phyloP scores from a whole-genome alignment of 148 eudicot genomes.

The Cornus suecica region DNA sequence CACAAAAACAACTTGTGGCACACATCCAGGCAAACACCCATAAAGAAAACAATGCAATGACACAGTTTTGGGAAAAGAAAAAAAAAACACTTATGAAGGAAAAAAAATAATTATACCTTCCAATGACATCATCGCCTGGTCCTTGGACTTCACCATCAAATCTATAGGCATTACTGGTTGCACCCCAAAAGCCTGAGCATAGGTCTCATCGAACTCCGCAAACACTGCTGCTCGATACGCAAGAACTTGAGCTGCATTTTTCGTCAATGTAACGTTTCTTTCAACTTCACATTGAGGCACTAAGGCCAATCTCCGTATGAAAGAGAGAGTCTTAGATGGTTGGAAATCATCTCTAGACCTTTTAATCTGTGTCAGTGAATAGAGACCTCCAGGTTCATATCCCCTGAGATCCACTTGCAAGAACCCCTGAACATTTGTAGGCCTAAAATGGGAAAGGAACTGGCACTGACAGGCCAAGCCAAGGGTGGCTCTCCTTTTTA shows the following conservation, averaged over 20 bases:
- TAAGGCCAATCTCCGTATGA: background rate
- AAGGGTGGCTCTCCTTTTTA: constrained; percentile 1
- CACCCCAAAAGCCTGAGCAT: background rate
- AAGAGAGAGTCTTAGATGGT: background rate
- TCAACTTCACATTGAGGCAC: background rate
- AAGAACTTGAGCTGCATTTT: background rate
- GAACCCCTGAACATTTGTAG: constrained; percentile 2
- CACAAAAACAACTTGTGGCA: background rate
- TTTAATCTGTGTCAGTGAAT: background rate
- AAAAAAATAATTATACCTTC: background rate
- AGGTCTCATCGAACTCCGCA: background rate
- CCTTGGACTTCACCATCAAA: background rate
- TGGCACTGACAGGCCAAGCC: constrained; percentile 15
- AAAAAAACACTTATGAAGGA: too few species aligned
- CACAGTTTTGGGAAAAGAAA: background rate
- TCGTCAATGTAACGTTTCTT: background rate
- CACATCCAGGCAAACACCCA: background rate
- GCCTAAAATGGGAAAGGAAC: background rate
- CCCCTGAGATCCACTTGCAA: constrained; percentile 14
- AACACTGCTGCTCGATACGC: background rate
- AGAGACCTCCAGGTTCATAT: background rate
- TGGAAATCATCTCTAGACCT: background rate
- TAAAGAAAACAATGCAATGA: too few species aligned
- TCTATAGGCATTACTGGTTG: background rate
- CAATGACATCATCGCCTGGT: background rate